Evolutionary conservation across 176 grass and related monocot species (phyloP).

Genomic region (Aegilops speltoides): DNA sequence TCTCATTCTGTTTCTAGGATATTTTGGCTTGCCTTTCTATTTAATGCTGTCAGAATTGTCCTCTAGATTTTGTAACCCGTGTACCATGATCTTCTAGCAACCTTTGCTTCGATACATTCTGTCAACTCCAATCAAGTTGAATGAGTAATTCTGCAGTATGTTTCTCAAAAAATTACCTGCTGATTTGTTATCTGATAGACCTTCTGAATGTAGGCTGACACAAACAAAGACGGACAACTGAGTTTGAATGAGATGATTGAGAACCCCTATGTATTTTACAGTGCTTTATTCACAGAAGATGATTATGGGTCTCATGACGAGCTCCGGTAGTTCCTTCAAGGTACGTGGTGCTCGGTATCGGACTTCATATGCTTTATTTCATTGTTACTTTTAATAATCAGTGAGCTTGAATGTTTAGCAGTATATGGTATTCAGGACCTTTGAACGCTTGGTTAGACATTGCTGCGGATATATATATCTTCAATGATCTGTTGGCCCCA

Average conservation of each 20-base stretch:
- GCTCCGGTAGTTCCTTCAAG: slow-evolving; percentile 61
- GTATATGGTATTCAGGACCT: slow-evolving; percentile 10
- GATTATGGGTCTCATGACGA: slow-evolving; percentile 83
- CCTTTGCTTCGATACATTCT: slow-evolving; percentile 9
- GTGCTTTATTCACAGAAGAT: slow-evolving; percentile 79
- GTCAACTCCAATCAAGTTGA: slow-evolving; percentile 18
- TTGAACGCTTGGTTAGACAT: slow-evolving; percentile 1
- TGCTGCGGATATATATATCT: background rate
- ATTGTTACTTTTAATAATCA: background rate
- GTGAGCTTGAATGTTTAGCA: background rate
- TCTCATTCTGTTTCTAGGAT: slow-evolving; percentile 21
- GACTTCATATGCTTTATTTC: background rate
- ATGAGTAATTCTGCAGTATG: background rate
- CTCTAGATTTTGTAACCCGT: background rate
- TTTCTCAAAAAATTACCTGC: background rate
- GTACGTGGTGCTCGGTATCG: background rate
- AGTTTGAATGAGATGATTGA: slow-evolving; percentile 93
- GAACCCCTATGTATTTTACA: slow-evolving; percentile 92
- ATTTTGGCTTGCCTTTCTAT: background rate
- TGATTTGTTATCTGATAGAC: slow-evolving; percentile 8
- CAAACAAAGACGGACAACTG: slow-evolving; percentile 74
- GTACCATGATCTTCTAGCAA: slow-evolving; percentile 4
- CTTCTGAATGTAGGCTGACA: slow-evolving; percentile 66
- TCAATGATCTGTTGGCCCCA: background rate
- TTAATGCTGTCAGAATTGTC: background rate